Conservation (phyloP, 2,329 filamentous ascomycete genomes). For the Verticillium tricorpus region DNA sequence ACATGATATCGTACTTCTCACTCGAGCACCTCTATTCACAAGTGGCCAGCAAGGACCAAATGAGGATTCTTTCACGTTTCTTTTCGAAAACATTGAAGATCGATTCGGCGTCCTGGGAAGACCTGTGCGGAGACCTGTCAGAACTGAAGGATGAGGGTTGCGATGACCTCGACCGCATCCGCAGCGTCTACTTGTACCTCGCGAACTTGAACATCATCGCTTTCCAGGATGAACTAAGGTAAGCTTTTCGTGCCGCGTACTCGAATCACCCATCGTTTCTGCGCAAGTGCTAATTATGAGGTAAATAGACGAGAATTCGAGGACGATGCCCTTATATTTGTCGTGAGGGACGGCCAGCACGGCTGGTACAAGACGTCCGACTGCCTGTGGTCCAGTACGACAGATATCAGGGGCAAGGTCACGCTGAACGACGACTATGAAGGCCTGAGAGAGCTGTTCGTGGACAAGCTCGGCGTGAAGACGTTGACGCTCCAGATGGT, state of each 20-base stretch:
- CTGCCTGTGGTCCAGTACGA: slow-evolving; percentile 29
- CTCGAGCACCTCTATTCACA: slow-evolving; percentile 5
- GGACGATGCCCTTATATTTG: slow-evolving; percentile 8
- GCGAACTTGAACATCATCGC: neutral
- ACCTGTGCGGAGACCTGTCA: neutral
- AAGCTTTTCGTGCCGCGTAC: neutral
- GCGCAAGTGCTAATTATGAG: neutral
- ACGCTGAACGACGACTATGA: slow-evolving; percentile 22
- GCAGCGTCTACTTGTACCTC: neutral
- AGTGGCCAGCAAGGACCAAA: neutral
- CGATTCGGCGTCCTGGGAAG: neutral
- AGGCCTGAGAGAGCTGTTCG: slow-evolving; percentile 24
- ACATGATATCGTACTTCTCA: neutral
- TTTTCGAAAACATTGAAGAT: neutral
- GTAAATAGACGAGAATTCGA: slow-evolving; percentile 7
- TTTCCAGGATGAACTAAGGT: neutral
- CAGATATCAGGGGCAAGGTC: slow-evolving; percentile 19
- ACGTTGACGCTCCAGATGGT: slow-evolving; percentile 24
- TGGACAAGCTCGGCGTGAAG: slow-evolving; percentile 21
- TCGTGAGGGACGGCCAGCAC: neutral
- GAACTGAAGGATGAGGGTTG: neutral
- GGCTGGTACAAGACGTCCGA: slow-evolving; percentile 22
- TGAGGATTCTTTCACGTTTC: neutral
- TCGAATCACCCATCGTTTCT: neutral
- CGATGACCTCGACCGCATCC: neutral